Percentiles rank a stretch among this genome's conserved stretches.
These are phyloP conservation scores for Monsonia emarginata DNA, from an alignment of 441 rosid species.

Conservation along the genomic window DNA sequence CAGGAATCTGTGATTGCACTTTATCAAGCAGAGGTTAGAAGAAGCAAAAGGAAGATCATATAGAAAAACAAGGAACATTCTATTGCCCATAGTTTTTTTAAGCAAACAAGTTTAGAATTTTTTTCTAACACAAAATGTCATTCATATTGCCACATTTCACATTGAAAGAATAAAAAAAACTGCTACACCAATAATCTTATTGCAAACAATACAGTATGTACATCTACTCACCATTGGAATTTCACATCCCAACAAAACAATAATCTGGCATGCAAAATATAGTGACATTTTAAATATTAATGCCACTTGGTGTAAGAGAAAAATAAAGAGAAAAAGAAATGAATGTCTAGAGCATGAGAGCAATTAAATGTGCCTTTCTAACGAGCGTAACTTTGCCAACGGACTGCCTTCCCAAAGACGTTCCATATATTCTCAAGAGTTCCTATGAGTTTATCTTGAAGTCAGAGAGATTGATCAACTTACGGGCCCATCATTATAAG, in stretches of 20 bases:
- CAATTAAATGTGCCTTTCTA: background rate
- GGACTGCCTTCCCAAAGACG: background rate
- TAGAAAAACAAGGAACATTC: too few relatives aligned
- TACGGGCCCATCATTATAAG: constrained; percentile 12
- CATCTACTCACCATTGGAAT: background rate
- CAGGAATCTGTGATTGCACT: too few relatives aligned
- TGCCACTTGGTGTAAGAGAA: background rate
- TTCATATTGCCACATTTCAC: background rate
- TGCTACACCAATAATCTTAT: constrained; percentile 1
- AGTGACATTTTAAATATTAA: background rate
- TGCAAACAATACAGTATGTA: background rate
- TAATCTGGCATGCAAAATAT: background rate
- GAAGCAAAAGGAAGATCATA: too few relatives aligned
- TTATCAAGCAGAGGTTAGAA: too few relatives aligned
- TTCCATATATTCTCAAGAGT: background rate
- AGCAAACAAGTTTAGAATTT: background rate
- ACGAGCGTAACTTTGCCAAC: background rate
- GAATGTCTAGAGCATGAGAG: background rate
- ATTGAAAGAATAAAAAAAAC: background rate
- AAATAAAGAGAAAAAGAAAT: background rate
- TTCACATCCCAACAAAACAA: background rate
- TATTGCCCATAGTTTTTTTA: background rate
- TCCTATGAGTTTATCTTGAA: constrained; percentile 2
- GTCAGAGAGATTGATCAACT: constrained; percentile 13
- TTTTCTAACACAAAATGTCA: too few relatives aligned